Percentiles rank a stretch among this genome's conserved stretches.
These are phyloP conservation scores for Coemansia sp. DNA, from an alignment of 192 early-diverging fungal genomes.

Conservation along the genomic window DNA sequence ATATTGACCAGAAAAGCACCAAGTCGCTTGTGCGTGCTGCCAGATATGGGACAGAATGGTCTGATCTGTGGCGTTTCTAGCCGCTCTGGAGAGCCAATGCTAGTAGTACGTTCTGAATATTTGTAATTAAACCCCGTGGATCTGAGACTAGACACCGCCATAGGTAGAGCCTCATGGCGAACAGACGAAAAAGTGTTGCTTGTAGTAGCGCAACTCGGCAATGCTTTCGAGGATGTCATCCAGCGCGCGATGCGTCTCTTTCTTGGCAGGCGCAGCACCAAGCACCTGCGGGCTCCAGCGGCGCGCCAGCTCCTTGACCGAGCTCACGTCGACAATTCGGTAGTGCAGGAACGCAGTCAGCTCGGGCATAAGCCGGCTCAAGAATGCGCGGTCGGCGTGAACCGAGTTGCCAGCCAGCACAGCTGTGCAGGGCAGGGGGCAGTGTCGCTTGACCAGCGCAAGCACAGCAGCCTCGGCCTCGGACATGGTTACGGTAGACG, in stretches of 20 bases:
- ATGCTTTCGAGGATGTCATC: slow-evolving; percentile 95
- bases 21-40: too few relatives aligned
- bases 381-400: slow-evolving; percentile 85
- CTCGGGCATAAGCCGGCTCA: slow-evolving; percentile 76
- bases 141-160: neutral
- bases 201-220: slow-evolving; percentile 80
- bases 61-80: too few relatives aligned
- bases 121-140: too few relatives aligned
- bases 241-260: slow-evolving; percentile 69
- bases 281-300: slow-evolving; percentile 73
- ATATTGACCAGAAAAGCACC: too few relatives aligned
- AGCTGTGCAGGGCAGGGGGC: slow-evolving; percentile 60
- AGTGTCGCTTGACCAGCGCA: slow-evolving; percentile 70
- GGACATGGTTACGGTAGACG: slow-evolving; percentile 62
- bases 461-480: slow-evolving; percentile 75
- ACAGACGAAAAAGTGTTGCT: slow-evolving; percentile 57
- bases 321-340: slow-evolving; percentile 85
- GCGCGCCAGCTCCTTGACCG: slow-evolving; percentile 81
- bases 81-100: too few relatives aligned
- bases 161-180: neutral
- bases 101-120: too few relatives aligned
- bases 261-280: slow-evolving; percentile 61
- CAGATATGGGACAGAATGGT: too few relatives aligned
- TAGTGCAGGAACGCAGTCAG: slow-evolving; percentile 80
- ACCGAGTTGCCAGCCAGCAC: slow-evolving; percentile 92